A percentile compares a stretch with the other conserved stretches of the same genome.
Conservation (phyloP, 2,329 filamentous ascomycete genomes). For the Drechslerella stenobrocha region DNA sequence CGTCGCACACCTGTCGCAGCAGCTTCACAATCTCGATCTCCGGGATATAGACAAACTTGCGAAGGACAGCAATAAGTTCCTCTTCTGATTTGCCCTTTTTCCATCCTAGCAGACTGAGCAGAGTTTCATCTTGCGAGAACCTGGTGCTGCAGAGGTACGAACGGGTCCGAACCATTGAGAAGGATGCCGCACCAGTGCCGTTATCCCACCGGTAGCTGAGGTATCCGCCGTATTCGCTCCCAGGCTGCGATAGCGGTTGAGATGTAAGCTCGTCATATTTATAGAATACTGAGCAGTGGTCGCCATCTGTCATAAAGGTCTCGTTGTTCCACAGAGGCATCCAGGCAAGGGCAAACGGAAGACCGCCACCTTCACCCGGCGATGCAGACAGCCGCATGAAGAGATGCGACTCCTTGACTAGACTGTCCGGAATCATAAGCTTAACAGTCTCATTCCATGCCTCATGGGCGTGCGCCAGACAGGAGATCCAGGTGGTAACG, state of each 20-base stretch:
- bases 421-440: conserved; percentile 73
- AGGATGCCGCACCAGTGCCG: conserved; percentile 67
- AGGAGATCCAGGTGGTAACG: conserved; percentile 84
- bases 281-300: conserved; percentile 58
- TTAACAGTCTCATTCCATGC: conserved; percentile 87
- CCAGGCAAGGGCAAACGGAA: conserved; percentile 85
- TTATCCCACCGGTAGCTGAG: conserved; percentile 79
- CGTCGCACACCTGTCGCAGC: conserved; percentile 82
- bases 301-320: conserved; percentile 84
- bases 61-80: conserved; percentile 73
- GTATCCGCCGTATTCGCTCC: conserved; percentile 70
- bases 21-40: conserved; percentile 98
- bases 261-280: conserved; percentile 89
- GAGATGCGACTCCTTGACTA: conserved; percentile 80
- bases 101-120: conserved; percentile 85
- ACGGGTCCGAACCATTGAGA: conserved; percentile 69
- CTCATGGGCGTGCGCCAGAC: conserved; percentile 75
- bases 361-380: conserved; percentile 64
- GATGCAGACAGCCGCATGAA: conserved; percentile 87
- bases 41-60: conserved; percentile 85
- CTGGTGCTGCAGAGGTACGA: conserved; percentile 92
- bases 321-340: conserved; percentile 91
- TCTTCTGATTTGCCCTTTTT: conserved; percentile 69
- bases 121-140: conserved; percentile 86
- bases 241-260: conserved; percentile 67